Percentiles rank a stretch among this genome's conserved stretches.
These are phyloP conservation scores for Suillus cothurnatus DNA, from an alignment of 768 basidiomycete genomes.

Conservation along the genomic window DNA sequence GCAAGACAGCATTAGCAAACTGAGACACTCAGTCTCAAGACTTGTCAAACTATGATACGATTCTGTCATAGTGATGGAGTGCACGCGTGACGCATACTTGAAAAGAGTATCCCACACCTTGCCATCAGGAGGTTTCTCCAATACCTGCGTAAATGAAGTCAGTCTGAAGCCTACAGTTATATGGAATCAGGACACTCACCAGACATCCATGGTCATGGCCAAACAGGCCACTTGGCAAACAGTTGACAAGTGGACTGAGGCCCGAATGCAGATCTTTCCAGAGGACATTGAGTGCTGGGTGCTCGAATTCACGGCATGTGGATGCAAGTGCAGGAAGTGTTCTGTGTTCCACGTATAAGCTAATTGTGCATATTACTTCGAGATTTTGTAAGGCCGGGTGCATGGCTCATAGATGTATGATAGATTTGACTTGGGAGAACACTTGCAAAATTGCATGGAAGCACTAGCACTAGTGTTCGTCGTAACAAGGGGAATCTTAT, in stretches of 20 bases:
- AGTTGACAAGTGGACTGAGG: slow-evolving; percentile 21
- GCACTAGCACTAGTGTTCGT: too few species aligned
- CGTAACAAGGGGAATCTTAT: too few species aligned
- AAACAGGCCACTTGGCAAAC: neutral
- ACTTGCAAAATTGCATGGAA: too few species aligned
- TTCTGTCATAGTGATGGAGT: slow-evolving; percentile 16
- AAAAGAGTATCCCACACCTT: slow-evolving; percentile 24
- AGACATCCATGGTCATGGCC: too few species aligned
- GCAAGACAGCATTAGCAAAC: slow-evolving; percentile 16
- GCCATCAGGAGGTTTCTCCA: neutral
- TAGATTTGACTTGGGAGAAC: too few species aligned
- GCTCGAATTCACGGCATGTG: neutral
- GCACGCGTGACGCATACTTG: slow-evolving; percentile 17
- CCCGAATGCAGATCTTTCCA: slow-evolving; percentile 25
- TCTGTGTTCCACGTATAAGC: neutral
- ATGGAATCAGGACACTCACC: neutral
- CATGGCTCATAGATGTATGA: neutral
- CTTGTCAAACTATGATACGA: neutral
- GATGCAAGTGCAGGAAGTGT: neutral
- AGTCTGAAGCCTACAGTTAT: neutral
- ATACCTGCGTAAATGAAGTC: neutral
- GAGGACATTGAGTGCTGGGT: slow-evolving; percentile 27
- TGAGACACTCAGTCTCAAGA: neutral
- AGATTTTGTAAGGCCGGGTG: neutral
- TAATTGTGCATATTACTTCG: neutral